Evolutionary conservation across 2,329 filamentous ascomycete genomes (phyloP).

Genomic region (Fusarium piperis): DNA sequence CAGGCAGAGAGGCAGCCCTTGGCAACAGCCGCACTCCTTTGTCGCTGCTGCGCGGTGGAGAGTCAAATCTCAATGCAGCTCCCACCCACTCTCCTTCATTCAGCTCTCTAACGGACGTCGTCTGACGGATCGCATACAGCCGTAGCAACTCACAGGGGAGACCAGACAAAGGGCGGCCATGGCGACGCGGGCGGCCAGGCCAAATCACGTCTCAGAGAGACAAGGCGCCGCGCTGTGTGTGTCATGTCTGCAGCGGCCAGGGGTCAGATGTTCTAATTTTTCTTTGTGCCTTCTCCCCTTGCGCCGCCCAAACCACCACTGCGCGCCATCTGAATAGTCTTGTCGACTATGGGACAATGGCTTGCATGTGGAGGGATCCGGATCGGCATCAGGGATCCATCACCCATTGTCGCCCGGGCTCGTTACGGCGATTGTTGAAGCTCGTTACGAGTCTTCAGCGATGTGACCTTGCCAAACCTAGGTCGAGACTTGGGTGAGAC

Average conservation of each 20-base stretch:
- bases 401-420: constrained; percentile 1
- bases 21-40: constrained; percentile 19
- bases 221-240: constrained; percentile 7
- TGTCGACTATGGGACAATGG: constrained; percentile 13
- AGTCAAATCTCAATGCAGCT: constrained; percentile 17
- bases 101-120: background rate
- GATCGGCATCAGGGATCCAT: constrained; percentile 31
- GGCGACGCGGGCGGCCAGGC: constrained; percentile 1
- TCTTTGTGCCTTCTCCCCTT: constrained; percentile 13
- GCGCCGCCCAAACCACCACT: constrained; percentile 20
- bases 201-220: constrained; percentile 11
- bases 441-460: background rate
- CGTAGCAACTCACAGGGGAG: background rate
- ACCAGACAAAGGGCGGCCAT: background rate
- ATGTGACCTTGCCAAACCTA: background rate
- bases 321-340: constrained; percentile 21
- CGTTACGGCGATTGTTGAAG: background rate
- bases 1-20: background rate
- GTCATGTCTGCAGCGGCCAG: constrained; percentile 20
- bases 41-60: constrained; percentile 8
- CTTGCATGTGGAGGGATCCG: constrained; percentile 19
- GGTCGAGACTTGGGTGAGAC: background rate
- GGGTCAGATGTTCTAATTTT: constrained; percentile 8
- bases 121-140: background rate
- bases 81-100: background rate